Base-by-base conservation (phyloP, 306 rosid species). In the Cyclanthera cordifolia region DNA sequence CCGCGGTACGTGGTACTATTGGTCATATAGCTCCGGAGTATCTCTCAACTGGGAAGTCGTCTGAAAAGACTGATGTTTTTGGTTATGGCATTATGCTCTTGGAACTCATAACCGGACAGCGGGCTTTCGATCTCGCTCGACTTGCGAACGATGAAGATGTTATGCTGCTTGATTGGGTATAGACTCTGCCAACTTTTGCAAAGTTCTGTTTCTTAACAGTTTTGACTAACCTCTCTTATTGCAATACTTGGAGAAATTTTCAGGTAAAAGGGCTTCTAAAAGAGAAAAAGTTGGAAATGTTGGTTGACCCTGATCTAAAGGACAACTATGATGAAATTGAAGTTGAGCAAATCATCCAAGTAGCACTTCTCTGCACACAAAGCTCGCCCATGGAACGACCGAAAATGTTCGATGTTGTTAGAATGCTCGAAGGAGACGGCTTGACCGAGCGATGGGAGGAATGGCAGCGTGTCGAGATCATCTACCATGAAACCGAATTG, bases 321-420 rank as follows among this genome's bases (percentile, higher is more conserved):
- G 41, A 57, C 15, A 58, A 72, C 4, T 72, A 72, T 59, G 75
- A 43, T 27, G 75, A 72, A 46, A 6, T 16, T 58, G 75, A 72
- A 59, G 75, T 59, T n/a, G 75, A 72, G 69, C 69, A 72, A 34
- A 48, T 72, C 49, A 72, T 72, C 57, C 75, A 59, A 72, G 69
- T 72, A 60, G 75, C 75, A 27, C 75, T 72, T 59, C 69, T 72
- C 49, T 72, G 75, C 59, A 72, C 75, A 16, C 75, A 72, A 39
- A 54, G 69, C 69, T 72, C 69, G 0, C 75, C 58, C 6, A 59
- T 58, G 70, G 75, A 72, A 19, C 69, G 70, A 24, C 75, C 70
- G 2, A 72, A 72, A 27, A 72, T 72, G 75, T 72, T 16, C 2
- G 75, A 72, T 53, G 70, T 72, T 5, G n/a, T 72, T 0, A 47